Evolutionary conservation across 1,284 basidiomycete genomes (phyloP).

Genomic region (Rhodotorula sp.): DNA sequence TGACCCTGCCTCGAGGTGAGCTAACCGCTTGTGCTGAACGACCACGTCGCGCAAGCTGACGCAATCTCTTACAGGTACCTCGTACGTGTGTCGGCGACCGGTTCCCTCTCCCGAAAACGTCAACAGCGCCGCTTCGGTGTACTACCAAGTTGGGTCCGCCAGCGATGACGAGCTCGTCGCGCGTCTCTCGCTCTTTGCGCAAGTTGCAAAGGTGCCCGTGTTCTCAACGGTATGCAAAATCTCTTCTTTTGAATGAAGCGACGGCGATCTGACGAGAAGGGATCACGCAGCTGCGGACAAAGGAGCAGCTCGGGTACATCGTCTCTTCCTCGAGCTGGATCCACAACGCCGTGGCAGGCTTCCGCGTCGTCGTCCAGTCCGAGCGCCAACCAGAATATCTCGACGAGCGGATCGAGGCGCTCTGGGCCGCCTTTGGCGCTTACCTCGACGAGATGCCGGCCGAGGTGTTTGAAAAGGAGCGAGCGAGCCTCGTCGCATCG

Average conservation of each 20-base stretch:
- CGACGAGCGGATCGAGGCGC: slow-evolving; percentile 82
- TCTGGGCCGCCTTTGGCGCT: slow-evolving; percentile 67
- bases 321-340: slow-evolving; percentile 57
- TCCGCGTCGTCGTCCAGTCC: slow-evolving; percentile 86
- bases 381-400: slow-evolving; percentile 80
- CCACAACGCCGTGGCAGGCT: slow-evolving; percentile 58
- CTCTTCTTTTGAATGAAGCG: neutral
- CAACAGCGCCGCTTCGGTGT: slow-evolving; percentile 67
- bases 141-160: slow-evolving; percentile 58
- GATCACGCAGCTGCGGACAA: slow-evolving; percentile 70
- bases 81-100: slow-evolving; percentile 65
- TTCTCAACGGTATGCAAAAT: slow-evolving; percentile 56
- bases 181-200: slow-evolving; percentile 55
- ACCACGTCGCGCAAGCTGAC: neutral
- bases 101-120: slow-evolving; percentile 82
- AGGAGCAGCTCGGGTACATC: slow-evolving; percentile 97
- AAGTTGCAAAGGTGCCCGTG: slow-evolving; percentile 81
- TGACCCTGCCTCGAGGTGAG: slow-evolving; percentile 28
- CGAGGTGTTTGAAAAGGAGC: slow-evolving; percentile 61
- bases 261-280: neutral
- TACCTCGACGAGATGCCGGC: slow-evolving; percentile 56
- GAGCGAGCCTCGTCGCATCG: slow-evolving; percentile 63
- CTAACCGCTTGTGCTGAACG: neutral
- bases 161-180: slow-evolving; percentile 56
- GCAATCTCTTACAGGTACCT: slow-evolving; percentile 56